Conservation (phyloP, 108 stramenopile species). For the Conticribra guillardii region DNA sequence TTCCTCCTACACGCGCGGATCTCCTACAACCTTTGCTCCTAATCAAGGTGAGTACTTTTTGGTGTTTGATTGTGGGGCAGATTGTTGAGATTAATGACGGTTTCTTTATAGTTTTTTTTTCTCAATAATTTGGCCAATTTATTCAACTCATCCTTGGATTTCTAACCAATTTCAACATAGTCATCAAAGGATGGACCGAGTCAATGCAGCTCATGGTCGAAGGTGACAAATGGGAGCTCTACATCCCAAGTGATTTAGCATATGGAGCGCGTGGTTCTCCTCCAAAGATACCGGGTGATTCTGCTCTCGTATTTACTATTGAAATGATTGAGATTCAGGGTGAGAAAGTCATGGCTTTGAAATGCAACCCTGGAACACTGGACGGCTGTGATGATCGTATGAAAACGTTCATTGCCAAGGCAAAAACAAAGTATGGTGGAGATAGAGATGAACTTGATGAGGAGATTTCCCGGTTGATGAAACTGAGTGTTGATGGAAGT, state of each 20-base stretch:
- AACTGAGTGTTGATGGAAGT: constrained; percentile 42
- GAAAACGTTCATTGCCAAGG: constrained; percentile 69
- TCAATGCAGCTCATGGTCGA: constrained; percentile 89
- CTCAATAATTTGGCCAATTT: constrained; percentile 78
- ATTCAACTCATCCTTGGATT: not conserved
- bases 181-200: constrained; percentile 68
- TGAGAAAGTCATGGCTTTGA: constrained; percentile 58
- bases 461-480: constrained; percentile 55
- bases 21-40: constrained; percentile 88
- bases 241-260: constrained; percentile 86
- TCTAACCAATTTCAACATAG: not conserved
- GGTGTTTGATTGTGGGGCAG: too few relatives aligned
- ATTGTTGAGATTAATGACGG: too few relatives aligned
- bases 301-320: constrained; percentile 88
- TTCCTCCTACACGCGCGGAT: constrained; percentile 82
- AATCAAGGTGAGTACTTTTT: too few relatives aligned
- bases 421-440: constrained; percentile 43
- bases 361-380: constrained; percentile 50
- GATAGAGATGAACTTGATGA: constrained; percentile 40
- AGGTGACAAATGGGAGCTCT: constrained; percentile 88
- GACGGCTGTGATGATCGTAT: constrained; percentile 70
- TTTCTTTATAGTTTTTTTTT: too few relatives aligned
- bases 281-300: constrained; percentile 75
- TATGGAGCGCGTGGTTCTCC: constrained; percentile 88
- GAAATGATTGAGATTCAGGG: constrained; percentile 88